Percentiles rank a stretch among this genome's conserved stretches.
Evolutionary conservation across 139 green algal species (phyloP).

Genomic region (Coccomyxa sp.): DNA sequence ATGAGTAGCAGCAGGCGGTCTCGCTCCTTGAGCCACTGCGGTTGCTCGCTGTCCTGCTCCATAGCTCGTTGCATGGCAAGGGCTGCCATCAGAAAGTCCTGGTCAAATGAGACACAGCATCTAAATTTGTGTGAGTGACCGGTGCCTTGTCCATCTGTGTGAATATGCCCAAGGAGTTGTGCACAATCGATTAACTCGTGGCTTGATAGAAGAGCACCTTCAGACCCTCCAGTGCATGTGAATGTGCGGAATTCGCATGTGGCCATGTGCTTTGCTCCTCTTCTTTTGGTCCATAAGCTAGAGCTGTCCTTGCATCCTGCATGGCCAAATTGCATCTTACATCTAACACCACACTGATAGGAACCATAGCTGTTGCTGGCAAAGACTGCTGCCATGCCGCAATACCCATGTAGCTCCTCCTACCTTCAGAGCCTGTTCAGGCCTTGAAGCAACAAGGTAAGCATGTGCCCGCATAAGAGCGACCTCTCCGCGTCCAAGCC

Average conservation of each 20-base stretch:
- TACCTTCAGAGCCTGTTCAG: conserved; percentile 10
- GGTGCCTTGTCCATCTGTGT: neutral
- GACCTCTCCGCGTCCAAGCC: conserved; percentile 7
- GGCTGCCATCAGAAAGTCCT: conserved; percentile 16
- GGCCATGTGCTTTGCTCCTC: conserved; percentile 20
- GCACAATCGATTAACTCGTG: neutral
- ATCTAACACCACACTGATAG: neutral
- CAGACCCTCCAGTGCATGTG: conserved; percentile 20
- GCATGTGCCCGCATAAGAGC: conserved; percentile 13
- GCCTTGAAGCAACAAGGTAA: neutral
- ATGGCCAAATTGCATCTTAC: neutral
- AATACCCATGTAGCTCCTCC: neutral
- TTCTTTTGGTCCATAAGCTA: conserved; percentile 11
- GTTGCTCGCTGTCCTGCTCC: conserved; percentile 1
- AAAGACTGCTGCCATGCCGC: neutral
- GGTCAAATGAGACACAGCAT: neutral
- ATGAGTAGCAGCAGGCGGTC: conserved; percentile 36
- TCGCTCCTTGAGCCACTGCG: conserved; percentile 9
- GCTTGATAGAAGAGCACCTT: conserved; percentile 6
- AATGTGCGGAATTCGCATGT: conserved; percentile 20
- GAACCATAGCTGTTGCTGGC: neutral
- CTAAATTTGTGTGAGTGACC: neutral
- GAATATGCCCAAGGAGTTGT: neutral
- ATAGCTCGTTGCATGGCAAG: conserved; percentile 15
- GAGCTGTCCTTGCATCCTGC: conserved; percentile 13